Evolutionary conservation across 1,284 basidiomycete species (phyloP).

Genomic region (Ganoderma sinense): DNA sequence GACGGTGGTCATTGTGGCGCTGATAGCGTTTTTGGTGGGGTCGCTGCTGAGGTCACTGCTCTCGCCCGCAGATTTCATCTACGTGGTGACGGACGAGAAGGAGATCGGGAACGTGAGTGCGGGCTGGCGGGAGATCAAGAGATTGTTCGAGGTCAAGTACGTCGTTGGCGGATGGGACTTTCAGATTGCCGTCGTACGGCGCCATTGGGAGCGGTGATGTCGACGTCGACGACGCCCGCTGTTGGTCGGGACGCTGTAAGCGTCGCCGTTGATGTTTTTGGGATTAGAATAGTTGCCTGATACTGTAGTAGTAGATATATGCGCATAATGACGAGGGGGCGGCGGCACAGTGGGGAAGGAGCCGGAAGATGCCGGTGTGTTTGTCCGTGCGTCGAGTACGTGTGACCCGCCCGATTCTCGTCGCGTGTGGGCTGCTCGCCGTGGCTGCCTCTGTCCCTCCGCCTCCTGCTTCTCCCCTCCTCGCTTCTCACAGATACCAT

Average conservation of each 20-base stretch:
- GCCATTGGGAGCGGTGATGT: slow-evolving; percentile 52
- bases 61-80: slow-evolving; percentile 92
- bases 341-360: not conserved
- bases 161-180: slow-evolving; percentile 83
- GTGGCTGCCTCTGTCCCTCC: slow-evolving; percentile 29
- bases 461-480: slow-evolving; percentile 28
- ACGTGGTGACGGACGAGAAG: slow-evolving; percentile 66
- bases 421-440: slow-evolving; percentile 37
- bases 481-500: slow-evolving; percentile 32
- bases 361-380: slow-evolving; percentile 34
- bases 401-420: slow-evolving; percentile 34
- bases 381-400: slow-evolving; percentile 31
- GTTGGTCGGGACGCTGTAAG: slow-evolving; percentile 38
- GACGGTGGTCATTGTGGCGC: slow-evolving; percentile 77
- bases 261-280: not conserved
- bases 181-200: slow-evolving; percentile 79
- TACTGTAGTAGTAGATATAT: slow-evolving; percentile 2
- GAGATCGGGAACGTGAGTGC: slow-evolving; percentile 57
- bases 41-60: slow-evolving; percentile 88
- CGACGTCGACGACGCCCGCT: not conserved
- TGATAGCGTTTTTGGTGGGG: slow-evolving; percentile 92
- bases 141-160: slow-evolving; percentile 82
- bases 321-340: not conserved
- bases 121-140: slow-evolving; percentile 85
- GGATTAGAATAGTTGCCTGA: not conserved